These are phyloP conservation scores for Graphiopsis chlorocephala DNA, from an alignment of 2,329 filamentous ascomycete genomes.

Conservation along the genomic window DNA sequence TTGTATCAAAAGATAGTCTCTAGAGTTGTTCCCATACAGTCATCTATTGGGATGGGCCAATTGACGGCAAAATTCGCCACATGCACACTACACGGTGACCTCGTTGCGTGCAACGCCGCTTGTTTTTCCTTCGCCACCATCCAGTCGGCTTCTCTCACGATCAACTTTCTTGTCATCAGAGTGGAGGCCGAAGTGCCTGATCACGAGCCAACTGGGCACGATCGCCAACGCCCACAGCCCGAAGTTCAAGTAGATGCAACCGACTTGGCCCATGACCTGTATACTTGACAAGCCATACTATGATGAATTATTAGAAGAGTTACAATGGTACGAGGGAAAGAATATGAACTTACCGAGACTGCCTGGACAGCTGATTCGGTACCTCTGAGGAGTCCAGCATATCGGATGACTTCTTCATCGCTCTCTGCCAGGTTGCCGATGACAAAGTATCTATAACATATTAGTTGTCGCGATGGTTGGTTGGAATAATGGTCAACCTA, in stretches of 20 bases:
- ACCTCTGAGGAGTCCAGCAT: constrained; percentile 65
- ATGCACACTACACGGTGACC: background rate
- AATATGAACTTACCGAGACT: constrained; percentile 50
- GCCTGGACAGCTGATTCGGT: constrained; percentile 73
- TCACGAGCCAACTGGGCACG: constrained; percentile 64
- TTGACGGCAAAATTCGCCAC: background rate
- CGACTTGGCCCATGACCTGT: constrained; percentile 61
- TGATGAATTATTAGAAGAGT: background rate
- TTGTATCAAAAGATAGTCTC: background rate
- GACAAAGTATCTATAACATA: constrained; percentile 60
- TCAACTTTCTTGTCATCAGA: constrained; percentile 19
- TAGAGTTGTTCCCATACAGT: background rate
- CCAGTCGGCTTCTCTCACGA: constrained; percentile 13
- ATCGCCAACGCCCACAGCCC: constrained; percentile 64
- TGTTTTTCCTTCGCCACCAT: background rate
- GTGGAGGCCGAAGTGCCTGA: constrained; percentile 53
- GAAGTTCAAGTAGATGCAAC: constrained; percentile 69
- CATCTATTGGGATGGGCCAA: background rate
- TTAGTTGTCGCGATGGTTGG: background rate
- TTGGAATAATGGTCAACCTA: constrained; percentile 36
- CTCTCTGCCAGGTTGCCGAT: constrained; percentile 62
- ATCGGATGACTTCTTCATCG: constrained; percentile 64
- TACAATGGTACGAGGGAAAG: background rate
- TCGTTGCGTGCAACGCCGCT: background rate
- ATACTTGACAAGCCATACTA: constrained; percentile 65